A percentile compares a stretch with the other conserved stretches of the same genome.
Conservation (phyloP, 768 basidiomycete genomes). For the Phaeotremella fagi region DNA sequence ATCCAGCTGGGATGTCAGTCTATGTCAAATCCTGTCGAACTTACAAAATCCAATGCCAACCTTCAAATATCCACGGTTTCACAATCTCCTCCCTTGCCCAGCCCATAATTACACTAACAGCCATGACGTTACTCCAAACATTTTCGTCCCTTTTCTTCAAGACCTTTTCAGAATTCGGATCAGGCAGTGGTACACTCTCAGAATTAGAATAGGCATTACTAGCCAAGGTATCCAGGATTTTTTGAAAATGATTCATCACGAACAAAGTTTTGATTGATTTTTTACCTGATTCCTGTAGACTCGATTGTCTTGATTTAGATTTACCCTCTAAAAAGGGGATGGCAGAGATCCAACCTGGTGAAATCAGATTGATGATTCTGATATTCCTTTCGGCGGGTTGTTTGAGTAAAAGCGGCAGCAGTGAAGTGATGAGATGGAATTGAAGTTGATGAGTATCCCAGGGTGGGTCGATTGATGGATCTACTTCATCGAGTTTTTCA, state of each 20-base stretch:
- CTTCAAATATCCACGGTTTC: slow-evolving; percentile 30
- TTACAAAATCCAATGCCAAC: slow-evolving; percentile 64
- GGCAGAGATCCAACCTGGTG: slow-evolving; percentile 84
- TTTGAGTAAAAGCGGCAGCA: slow-evolving; percentile 73
- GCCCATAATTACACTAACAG: slow-evolving; percentile 39
- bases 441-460: slow-evolving; percentile 45
- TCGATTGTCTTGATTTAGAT: slow-evolving; percentile 59
- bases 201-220: slow-evolving; percentile 46
- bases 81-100: slow-evolving; percentile 42
- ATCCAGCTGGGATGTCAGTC: slow-evolving; percentile 56
- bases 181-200: slow-evolving; percentile 13
- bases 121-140: slow-evolving; percentile 44
- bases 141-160: slow-evolving; percentile 26
- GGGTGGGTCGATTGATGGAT: neutral
- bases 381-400: slow-evolving; percentile 85
- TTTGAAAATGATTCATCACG: slow-evolving; percentile 69
- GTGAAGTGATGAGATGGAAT: slow-evolving; percentile 70
- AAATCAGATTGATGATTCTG: slow-evolving; percentile 78
- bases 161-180: slow-evolving; percentile 20
- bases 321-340: slow-evolving; percentile 51
- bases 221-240: slow-evolving; percentile 75
- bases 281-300: slow-evolving; percentile 54
- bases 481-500: neutral
- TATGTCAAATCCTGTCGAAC: slow-evolving; percentile 4
- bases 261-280: slow-evolving; percentile 30